Evolutionary conservation across 768 basidiomycete genomes (phyloP), one percentile per base, ranked within the genome.

Genomic region (Coprinellus aureogranulatus): DNA sequence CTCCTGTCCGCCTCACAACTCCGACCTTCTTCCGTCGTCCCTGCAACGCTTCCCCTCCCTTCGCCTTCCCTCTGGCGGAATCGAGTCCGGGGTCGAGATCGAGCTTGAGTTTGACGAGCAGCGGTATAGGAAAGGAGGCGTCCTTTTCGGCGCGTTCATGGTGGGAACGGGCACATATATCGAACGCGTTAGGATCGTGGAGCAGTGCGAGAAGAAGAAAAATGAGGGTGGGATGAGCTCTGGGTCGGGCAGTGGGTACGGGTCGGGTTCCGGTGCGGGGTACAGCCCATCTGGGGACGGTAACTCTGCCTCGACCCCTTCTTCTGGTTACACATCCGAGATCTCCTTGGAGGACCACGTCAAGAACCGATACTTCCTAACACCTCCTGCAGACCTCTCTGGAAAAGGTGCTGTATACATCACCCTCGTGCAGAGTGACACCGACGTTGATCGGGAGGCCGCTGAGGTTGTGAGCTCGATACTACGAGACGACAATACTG

Each of bases 1-100:
- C 23, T 72, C 72, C 0, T 88, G 86, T 70, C 86, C 87, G 0
- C 46, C 69, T 0, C 61, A 72, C 60, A 87, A 87, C 71, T 62
- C 75, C 12, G 69, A 77, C 2, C 79, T 75, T 31, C 77, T 71
- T 65, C 60, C 67, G 72, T 20, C 63, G 69, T 39, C 59, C 58
- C 30, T 65, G 62, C 50, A 58, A 64, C 57, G 64, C 57, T 52
- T 66, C 70, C 57, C 75, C 67, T 37, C 59, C 16, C 64, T 71
- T 44, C 46, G 56, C 6, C 49, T 68, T 51, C 51, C 62, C 6
- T 59, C 60, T 16, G 46, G 55, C 11, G 60, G n/a, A n/a, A n/a
- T 70, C 37, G 45, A 64, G 4, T 66, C 70, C 1, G 69, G 67
- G 6, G 45, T 64, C 22, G 54, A 62, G 26, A 57, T 62, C 4